Evolutionary conservation across 1,139 yeast genomes (phyloP).

Genomic region (Yamadazyma diospyri): DNA sequence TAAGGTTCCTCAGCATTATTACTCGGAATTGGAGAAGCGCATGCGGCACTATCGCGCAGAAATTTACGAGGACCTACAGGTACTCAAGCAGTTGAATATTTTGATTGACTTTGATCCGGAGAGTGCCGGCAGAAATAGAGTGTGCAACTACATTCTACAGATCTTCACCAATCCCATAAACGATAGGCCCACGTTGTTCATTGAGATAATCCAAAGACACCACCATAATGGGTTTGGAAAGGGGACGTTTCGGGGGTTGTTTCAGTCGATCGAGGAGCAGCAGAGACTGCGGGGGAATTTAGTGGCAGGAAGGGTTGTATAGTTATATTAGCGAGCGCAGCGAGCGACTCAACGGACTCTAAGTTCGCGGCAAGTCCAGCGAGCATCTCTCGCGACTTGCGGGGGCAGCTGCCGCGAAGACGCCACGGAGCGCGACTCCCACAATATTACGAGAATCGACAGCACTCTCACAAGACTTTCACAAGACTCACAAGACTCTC

Average conservation of each 20-base stretch:
- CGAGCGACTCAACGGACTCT: too few species aligned
- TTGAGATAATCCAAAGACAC: conserved; percentile 75
- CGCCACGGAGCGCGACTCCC: too few species aligned
- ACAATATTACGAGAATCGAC: too few species aligned
- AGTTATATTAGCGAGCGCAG: too few species aligned
- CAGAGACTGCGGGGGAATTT: conserved; percentile 54
- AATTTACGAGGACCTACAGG: conserved; percentile 45
- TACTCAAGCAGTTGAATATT: conserved; percentile 47
- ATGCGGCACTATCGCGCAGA: conserved; percentile 30
- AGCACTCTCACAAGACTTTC: too few species aligned
- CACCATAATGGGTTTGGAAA: conserved; percentile 86
- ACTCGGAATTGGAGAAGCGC: conserved; percentile 44
- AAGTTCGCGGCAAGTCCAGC: too few species aligned
- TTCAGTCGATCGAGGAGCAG: conserved; percentile 70
- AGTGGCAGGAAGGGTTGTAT: too few species aligned
- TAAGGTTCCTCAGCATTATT: conserved; percentile 53
- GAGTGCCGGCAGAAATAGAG: conserved; percentile 22
- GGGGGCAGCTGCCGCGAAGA: too few species aligned
- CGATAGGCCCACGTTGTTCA: conserved; percentile 77
- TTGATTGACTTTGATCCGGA: conserved; percentile 71
- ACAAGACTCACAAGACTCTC: too few species aligned
- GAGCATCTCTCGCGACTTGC: too few species aligned
- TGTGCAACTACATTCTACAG: conserved; percentile 67
- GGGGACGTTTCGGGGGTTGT: conserved; percentile 78
- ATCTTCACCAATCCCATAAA: conserved; percentile 72